Evolutionary conservation across 345 rosid species (phyloP).

Genomic region (Excoecaria cochinchinensis): DNA sequence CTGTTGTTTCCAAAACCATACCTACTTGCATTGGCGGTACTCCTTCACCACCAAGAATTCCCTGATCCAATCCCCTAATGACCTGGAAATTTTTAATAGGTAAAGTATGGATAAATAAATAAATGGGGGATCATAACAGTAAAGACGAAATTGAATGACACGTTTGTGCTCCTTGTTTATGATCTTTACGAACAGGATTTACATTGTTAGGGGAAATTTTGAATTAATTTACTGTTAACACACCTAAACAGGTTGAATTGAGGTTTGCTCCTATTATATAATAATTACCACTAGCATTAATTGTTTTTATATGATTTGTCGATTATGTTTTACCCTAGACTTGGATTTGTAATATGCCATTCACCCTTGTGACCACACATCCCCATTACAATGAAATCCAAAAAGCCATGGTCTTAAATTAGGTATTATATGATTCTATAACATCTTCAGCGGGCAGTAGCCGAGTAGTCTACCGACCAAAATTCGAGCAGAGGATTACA

Average conservation of each 20-base stretch:
- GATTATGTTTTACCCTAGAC: not conserved
- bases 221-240: not conserved
- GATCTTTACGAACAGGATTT: not conserved
- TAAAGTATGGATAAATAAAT: conserved; percentile 8
- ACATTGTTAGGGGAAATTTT: not conserved
- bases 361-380: not conserved
- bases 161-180: not conserved
- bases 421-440: not conserved
- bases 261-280: not conserved
- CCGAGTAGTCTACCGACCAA: not conserved
- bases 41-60: conserved; percentile 86
- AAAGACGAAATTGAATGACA: not conserved
- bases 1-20: conserved; percentile 29
- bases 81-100: conserved; percentile 47
- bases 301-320: not conserved
- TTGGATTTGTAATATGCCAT: not conserved
- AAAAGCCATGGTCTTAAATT: not conserved
- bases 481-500: not conserved
- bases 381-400: not conserved
- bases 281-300: not conserved
- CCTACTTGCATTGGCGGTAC: conserved; percentile 91
- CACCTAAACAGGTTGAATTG: not conserved
- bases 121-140: not conserved
- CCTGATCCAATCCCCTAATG: conserved; percentile 85
- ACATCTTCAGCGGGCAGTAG: not conserved